Conservation (phyloP, 352 stramenopile species). For the Pythium volutum region DNA sequence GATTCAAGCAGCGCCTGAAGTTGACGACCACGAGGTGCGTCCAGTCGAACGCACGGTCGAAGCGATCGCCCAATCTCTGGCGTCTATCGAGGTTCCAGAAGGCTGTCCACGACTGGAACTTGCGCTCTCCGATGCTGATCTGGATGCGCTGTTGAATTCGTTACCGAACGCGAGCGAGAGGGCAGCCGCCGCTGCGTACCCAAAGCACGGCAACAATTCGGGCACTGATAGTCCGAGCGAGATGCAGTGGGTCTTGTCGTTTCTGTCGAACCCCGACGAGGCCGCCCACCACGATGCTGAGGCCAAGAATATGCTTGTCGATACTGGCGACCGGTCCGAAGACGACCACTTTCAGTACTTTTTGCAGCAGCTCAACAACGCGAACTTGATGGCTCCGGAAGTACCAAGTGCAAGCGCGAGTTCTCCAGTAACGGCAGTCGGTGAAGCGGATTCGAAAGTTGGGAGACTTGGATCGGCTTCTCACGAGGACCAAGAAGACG, state of each 20-base stretch:
- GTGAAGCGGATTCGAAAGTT: neutral
- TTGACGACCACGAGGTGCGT: conserved; percentile 4
- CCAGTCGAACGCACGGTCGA: neutral
- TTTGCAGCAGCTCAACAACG: conserved; percentile 49
- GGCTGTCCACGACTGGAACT: conserved; percentile 45
- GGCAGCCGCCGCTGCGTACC: neutral
- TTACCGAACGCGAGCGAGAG: conserved; percentile 17
- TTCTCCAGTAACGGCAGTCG: neutral
- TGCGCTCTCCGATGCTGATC: conserved; percentile 49
- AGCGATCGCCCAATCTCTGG: neutral
- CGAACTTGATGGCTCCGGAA: conserved; percentile 38
- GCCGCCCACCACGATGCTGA: conserved; percentile 45
- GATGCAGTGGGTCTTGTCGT: conserved; percentile 75
- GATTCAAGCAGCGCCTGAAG: neutral
- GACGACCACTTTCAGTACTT: conserved; percentile 79
- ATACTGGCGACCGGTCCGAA: conserved; percentile 31
- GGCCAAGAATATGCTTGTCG: conserved; percentile 49
- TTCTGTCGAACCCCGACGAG: conserved; percentile 50
- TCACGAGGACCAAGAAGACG: conserved; percentile 7
- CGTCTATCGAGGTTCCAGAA: conserved; percentile 5
- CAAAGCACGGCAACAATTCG: conserved; percentile 9
- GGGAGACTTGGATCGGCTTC: neutral
- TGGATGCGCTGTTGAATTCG: conserved; percentile 51
- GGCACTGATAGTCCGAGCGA: conserved; percentile 18
- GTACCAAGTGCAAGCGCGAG: neutral